Base-by-base conservation (phyloP, 2,329 filamentous ascomycete genomes). In the Colletotrichum sansevieriae region DNA sequence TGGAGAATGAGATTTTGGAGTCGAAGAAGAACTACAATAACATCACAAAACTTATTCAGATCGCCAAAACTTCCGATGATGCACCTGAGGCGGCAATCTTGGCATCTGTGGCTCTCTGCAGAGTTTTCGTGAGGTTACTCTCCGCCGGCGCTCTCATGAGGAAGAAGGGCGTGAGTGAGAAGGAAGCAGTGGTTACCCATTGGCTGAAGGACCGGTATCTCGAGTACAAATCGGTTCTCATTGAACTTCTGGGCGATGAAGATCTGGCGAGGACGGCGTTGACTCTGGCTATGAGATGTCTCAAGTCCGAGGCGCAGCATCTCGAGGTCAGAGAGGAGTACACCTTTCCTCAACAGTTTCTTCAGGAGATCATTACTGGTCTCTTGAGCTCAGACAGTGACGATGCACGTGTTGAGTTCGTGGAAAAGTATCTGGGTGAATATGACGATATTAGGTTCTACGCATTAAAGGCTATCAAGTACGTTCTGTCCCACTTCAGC, bases 1-100 rank as follows among this genome's bases (percentile, higher is more conserved):
- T 98, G 63, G 95, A 98, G 81, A 85, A 88, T 71, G 91, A 92
- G 65, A 94, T 98, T 63, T 81, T 94, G 70, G 91, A 96, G 78
- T 97, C 94, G 57, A 92, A 90, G 76, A 93, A 94, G 79, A 88
- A 97, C 80, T 97, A 97, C 85, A 97, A 97, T 83, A 94, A 97
- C 76, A 95, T 98, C 75, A 86, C 89, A 8, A 88, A 86, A 11
- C 82, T 98, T 43, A 83, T 97, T 52, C 85, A 85, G 47, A 86
- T 74, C 15, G 79, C 80, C 51, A 89, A 74, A 80, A 89, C 43
- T 77, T 77, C 75, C 57, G 79, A 85, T 3, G 77, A 83, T 20
- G 83, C 86, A 18, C 78, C 83, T 2, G 87, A 91, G 49, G 83
- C 88, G 4, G 84, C 88, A 11, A 83, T 93, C 54, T 82, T 92